Evolutionary conservation across 306 rosid genomes (phyloP).

Genomic region (Psophocarpus tetragonolobus): DNA sequence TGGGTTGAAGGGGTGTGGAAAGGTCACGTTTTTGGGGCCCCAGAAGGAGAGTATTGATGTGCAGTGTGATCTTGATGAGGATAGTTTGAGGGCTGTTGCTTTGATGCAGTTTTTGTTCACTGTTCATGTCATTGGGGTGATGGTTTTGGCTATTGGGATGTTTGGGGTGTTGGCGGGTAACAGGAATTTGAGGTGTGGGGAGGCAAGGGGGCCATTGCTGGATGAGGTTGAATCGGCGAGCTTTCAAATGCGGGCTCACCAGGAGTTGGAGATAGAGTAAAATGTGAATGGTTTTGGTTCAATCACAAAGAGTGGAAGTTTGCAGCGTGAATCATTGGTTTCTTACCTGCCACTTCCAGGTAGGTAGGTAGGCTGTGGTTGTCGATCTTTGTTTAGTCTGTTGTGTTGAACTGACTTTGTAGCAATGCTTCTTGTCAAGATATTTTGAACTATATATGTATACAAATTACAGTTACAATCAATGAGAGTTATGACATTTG

Average conservation of each 20-base stretch:
- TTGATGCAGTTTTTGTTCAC: slow-evolving; percentile 70
- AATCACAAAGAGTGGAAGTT: slow-evolving; percentile 7
- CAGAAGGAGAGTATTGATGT: slow-evolving; percentile 46
- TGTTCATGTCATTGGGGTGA: slow-evolving; percentile 61
- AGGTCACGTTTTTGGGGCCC: slow-evolving; percentile 40
- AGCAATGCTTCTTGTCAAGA: slow-evolving; percentile 15
- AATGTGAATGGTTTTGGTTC: slow-evolving; percentile 30
- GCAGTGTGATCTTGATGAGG: slow-evolving; percentile 75
- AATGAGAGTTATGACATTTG: neutral
- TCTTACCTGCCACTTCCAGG: neutral
- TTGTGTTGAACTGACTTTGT: slow-evolving; percentile 26
- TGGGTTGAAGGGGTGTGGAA: slow-evolving; percentile 70
- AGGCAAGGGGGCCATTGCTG: slow-evolving; percentile 62
- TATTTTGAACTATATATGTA: slow-evolving; percentile 11
- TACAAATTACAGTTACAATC: slow-evolving; percentile 1
- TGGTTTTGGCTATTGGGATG: slow-evolving; percentile 56
- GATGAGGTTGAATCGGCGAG: slow-evolving; percentile 47
- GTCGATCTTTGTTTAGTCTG: slow-evolving; percentile 22
- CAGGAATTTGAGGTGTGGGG: slow-evolving; percentile 45
- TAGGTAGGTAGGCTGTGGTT: slow-evolving; percentile 21
- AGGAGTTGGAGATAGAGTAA: slow-evolving; percentile 64
- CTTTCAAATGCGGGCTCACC: slow-evolving; percentile 38
- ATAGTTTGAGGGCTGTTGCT: slow-evolving; percentile 67
- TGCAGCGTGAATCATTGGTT: slow-evolving; percentile 23
- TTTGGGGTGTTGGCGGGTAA: slow-evolving; percentile 53